A percentile compares a stretch with the other conserved stretches of the same genome.
Evolutionary conservation across 2,329 filamentous ascomycete species (phyloP).

Genomic region (Exophiala aquamarina): DNA sequence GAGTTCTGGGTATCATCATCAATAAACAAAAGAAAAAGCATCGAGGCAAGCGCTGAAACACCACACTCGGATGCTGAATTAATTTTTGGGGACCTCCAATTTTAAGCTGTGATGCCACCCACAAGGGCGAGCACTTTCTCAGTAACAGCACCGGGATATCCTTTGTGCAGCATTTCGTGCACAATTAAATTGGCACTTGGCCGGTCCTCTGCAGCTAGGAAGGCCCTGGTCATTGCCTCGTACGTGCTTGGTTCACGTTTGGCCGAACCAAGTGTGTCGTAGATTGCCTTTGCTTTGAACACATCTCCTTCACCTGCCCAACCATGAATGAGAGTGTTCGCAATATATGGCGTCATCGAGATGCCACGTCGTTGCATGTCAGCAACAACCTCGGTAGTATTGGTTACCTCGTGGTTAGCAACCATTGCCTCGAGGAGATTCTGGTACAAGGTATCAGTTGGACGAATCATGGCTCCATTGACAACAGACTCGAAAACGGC

Average conservation of each 20-base stretch:
- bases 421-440: conserved; percentile 97
- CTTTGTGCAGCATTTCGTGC: conserved; percentile 83
- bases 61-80: not conserved
- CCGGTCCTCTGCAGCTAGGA: conserved; percentile 78
- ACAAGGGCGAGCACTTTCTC: conserved; percentile 93
- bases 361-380: conserved; percentile 74
- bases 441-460: conserved; percentile 88
- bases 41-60: conserved; percentile 20
- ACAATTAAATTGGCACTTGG: conserved; percentile 75
- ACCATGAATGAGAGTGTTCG: conserved; percentile 95
- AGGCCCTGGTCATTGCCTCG: conserved; percentile 96
- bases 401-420: conserved; percentile 80
- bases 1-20: conserved; percentile 22
- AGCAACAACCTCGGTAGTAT: conserved; percentile 70
- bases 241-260: conserved; percentile 96
- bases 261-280: conserved; percentile 71
- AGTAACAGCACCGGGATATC: conserved; percentile 87
- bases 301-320: conserved; percentile 88
- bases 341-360: conserved; percentile 93
- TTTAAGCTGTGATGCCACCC: conserved; percentile 38
- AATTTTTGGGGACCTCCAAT: not conserved
- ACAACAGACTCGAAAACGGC: conserved; percentile 80
- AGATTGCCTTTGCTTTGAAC: conserved; percentile 73
- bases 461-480: conserved; percentile 63
- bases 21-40: conserved; percentile 17